Conservation (phyloP, 305 asterid species). For the Plantago coronopus region DNA sequence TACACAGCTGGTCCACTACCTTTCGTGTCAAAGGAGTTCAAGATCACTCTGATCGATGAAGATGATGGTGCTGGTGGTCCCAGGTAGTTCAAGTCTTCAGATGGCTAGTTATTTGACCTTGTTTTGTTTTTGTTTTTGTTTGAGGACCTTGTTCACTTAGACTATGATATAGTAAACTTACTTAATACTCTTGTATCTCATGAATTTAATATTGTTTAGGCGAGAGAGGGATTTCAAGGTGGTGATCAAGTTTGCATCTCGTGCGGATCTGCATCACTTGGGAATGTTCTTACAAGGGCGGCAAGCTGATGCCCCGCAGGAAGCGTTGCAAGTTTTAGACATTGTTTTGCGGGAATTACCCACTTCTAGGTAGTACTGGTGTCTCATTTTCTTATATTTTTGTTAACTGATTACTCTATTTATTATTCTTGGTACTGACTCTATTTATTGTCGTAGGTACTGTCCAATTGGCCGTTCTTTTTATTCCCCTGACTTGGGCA, state of each 20-base stretch:
- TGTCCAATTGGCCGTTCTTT: constrained; percentile 86
- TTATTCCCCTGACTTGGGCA: constrained; percentile 73
- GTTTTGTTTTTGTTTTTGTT: too few relatives aligned
- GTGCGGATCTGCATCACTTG: constrained; percentile 91
- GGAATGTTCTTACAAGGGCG: constrained; percentile 85
- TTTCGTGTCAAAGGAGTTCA: constrained; percentile 69
- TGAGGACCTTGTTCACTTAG: background rate
- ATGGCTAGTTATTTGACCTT: too few relatives aligned
- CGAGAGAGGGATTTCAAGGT: constrained; percentile 82
- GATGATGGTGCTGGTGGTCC: constrained; percentile 65
- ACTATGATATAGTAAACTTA: background rate
- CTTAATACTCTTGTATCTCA: background rate
- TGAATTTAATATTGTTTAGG: constrained; percentile 36
- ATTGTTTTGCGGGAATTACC: constrained; percentile 94
- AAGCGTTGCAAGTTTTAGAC: constrained; percentile 93
- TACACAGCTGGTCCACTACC: constrained; percentile 98
- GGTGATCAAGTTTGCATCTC: constrained; percentile 84
- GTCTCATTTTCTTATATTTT: background rate
- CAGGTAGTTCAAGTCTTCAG: constrained; percentile 54
- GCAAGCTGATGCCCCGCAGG: constrained; percentile 97
- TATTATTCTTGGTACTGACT: constrained; percentile 4
- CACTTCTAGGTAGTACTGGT: constrained; percentile 47
- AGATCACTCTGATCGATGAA: constrained; percentile 66
- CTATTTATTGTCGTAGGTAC: constrained; percentile 38
- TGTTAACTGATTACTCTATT: background rate